Evolutionary conservation across 768 basidiomycete genomes (phyloP), one percentile per base, ranked within the genome.

Genomic region (Amanita rimosa): DNA sequence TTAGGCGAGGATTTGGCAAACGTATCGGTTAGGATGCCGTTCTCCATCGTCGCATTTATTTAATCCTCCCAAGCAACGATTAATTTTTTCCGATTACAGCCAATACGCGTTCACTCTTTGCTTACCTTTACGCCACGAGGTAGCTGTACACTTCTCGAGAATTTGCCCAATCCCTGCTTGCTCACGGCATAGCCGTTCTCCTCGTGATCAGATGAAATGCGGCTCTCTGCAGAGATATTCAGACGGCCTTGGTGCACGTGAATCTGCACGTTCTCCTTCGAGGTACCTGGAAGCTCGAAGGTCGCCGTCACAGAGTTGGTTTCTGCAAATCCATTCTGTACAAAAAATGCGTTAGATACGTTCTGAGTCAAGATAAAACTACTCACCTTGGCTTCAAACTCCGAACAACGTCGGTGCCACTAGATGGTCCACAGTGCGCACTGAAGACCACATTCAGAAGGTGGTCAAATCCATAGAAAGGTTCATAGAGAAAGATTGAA

Each of bases 261-360:
- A 51, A 83, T 73, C 40, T 62, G 60, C 37, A 83, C 66, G 53
- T 81, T 65, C 44, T 78, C 73, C 44, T 74, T 73, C 52, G 67
- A 66, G 42, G 81, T 31, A 17, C 79, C 79, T 2, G 81, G 79
- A n/a, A 83, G 64, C 56, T 83, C 79, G 57, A 83, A 79, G 4
- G 68, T 62, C 26, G 78, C 80, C 1, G 73, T 78, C 16, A 81
- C 73, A 2, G 64, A 59, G 57, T 79, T 78, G 43, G 54, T 61
- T 16, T 71, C 66, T 1, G 55, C 8, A 81, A 59, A 54, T 81
- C 76, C 72, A 81, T 74, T 55, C 78, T 81, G 51, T n/a, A 37
- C n/a, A n/a, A n/a, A 9, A 19, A 21, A 6, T 21, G 2, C 35
- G 29, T 35, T 40, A n/a, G 14, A 16, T 13, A 24, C 22, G n/a